Base-by-base conservation (phyloP, 176 grass and related monocot species). In the Bolboschoenus planiculmis region DNA sequence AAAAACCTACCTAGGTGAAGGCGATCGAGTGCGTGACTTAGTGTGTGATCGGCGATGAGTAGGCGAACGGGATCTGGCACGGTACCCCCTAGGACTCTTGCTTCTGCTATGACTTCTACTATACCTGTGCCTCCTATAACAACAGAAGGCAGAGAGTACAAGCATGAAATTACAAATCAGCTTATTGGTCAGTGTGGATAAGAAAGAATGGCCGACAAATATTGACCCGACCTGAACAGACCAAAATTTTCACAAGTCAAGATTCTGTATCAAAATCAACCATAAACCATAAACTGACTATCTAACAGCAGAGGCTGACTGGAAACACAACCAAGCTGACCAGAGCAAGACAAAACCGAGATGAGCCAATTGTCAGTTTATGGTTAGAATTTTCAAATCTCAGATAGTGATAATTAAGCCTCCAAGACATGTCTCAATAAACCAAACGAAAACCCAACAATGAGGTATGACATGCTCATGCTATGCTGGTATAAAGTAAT, bases 81-180 rank as follows among this genome's bases (percentile, higher is more conserved):
- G 83, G 29, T 90, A 75, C 59, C 88, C 86, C 79, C 85, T 87
- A 44, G 92, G 92, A 63, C 90, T 86, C 65, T 85, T 90, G 60
- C 91, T 95, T 85, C 86, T 92, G 74, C 90, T 94, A 47, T 2
- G 86, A 83, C 91, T 97, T 90, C 91, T 91, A 85, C 90, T 91
- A 84, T 96, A 85, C 7, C 60, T 79, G 47, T 67, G 56, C 39
- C 89, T 87, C 79, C 97, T 99, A 91, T 81, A 88, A 88, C 23
- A 31, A 85, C 78, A 66, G 40, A 39, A 10, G 56, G 62, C 60
- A 81, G 64, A 86, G 62, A 80, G 43, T n/a, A 58, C 51, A 80
- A 29, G 79, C 16, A 71, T 37, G 26, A 53, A 53, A 31, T 30
- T 75, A 20, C 4, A n/a, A 72, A 72, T n/a, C 36, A 23, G 10